These are phyloP conservation scores for Edaphochlamys debaryana DNA, from an alignment of 139 green algal species.

Conservation along the genomic window DNA sequence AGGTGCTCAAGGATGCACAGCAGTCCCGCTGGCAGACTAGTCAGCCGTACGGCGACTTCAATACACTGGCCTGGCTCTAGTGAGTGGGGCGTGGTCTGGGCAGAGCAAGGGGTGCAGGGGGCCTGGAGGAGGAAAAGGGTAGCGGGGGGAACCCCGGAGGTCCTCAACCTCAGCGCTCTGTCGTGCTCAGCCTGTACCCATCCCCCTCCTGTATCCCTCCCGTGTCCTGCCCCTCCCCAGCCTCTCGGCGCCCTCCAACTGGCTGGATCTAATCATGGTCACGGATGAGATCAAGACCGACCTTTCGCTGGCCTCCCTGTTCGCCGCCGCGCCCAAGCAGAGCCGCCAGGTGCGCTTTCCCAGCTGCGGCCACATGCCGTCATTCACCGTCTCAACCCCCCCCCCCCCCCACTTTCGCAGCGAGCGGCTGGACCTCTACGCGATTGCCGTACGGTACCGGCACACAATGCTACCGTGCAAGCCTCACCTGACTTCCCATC, in stretches of 20 bases:
- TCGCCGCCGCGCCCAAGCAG: not conserved
- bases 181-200: not conserved
- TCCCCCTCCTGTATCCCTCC: not conserved
- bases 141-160: no score
- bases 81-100: not conserved
- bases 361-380: no score
- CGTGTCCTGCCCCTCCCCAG: no score
- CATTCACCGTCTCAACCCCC: no score
- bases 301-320: not conserved
- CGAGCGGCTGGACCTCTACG: not conserved
- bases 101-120: no score
- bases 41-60: conserved; percentile 35
- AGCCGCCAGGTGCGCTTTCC: not conserved
- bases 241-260: conserved; percentile 25
- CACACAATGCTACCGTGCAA: conserved; percentile 37
- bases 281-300: not conserved
- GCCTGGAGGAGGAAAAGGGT: no score
- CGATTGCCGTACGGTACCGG: not conserved
- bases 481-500: conserved; percentile 18
- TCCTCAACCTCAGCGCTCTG: no score
- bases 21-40: not conserved
- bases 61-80: conserved; percentile 47
- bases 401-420: not conserved
- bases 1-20: conserved; percentile 45
- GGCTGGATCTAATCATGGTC: no score